phyloP scores from a whole-genome alignment of 2,329 filamentous ascomycete species.

The Drechslerella dactyloides region DNA sequence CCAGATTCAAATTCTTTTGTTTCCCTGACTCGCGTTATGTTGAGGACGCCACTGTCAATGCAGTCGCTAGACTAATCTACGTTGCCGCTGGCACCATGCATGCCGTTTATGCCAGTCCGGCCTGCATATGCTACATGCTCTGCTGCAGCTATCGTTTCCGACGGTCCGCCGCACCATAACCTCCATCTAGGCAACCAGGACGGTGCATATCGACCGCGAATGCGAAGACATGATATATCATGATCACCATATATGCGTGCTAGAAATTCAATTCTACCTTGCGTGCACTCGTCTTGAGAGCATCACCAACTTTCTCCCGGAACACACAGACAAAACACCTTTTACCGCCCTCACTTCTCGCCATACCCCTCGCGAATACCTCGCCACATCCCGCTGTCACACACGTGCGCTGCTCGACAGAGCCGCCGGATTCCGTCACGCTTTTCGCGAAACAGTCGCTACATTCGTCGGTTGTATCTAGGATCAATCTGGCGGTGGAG shows the following conservation, averaged over 20 bases:
- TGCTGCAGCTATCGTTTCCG: too few relatives aligned
- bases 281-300: not conserved
- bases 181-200: too few relatives aligned
- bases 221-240: too few relatives aligned
- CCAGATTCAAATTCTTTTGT: too few relatives aligned
- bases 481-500: slow-evolving; percentile 5
- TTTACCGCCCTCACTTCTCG: slow-evolving; percentile 4
- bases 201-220: not conserved
- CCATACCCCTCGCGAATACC: slow-evolving; percentile 7
- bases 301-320: slow-evolving; percentile 9
- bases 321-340: slow-evolving; percentile 37
- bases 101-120: too few relatives aligned
- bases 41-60: too few relatives aligned
- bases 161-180: too few relatives aligned
- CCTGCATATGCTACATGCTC: too few relatives aligned
- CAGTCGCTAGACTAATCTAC: too few relatives aligned
- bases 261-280: slow-evolving; percentile 1
- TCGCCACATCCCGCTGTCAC: slow-evolving; percentile 5
- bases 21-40: too few relatives aligned
- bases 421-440: slow-evolving; percentile 4
- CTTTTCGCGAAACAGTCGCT: slow-evolving; percentile 3
- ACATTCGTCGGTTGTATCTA: slow-evolving; percentile 19
- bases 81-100: too few relatives aligned
- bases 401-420: slow-evolving; percentile 18
- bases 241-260: too few relatives aligned